Base-by-base conservation (phyloP, 2,329 filamentous ascomycete genomes). In the Diaporthe ampelina region DNA sequence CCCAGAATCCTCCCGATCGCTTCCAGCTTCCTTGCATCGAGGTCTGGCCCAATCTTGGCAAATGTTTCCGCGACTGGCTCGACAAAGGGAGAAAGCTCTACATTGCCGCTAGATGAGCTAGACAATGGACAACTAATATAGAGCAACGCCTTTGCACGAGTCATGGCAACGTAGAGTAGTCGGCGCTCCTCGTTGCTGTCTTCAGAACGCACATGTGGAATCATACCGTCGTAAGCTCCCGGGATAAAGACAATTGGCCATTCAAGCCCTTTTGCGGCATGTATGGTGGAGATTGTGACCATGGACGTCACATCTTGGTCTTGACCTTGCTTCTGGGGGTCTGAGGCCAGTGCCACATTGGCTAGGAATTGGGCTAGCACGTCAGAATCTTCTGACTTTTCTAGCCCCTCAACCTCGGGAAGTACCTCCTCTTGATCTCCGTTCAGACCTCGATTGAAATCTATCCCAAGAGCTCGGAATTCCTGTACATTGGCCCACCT, bases 161-260 rank as follows among this genome's bases (percentile, higher is more conserved):
- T 99, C 95, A 99, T 98, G 37, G 95, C 96, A 19, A 99, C 97
- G 79, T 98, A 99, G 0, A 99, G 87, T 59, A 99, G 84, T 37
- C 96, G 89, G 74, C 97, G 89, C 82, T 99, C 96, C 82, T 99
- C 96, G 73, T 96, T 93, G 4, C 89, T 87, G 80, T 98, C 94
- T 59, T 98, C 95, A 1, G 95, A 90, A 78, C 95, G 90, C 2
- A 92, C 93, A 81, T 98, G 96, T 6, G 96, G 96, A 74, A 98
- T 97, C 2, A 93, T 96, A 0, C 96, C 97, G 61, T 95, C 91
- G 80, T 97, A 98, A 35, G 95, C 93, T 1, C 94, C 94, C 8
- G 97, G 95, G 21, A 98, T 92, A 81, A 98, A 98, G 0, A 98
- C 95, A 1, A 98, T 89, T 0, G 96, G 96, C 97, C 97, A 99